phyloP scores from a whole-genome alignment of 179 eudicot genomes.

The Patellifolia procumbens region DNA sequence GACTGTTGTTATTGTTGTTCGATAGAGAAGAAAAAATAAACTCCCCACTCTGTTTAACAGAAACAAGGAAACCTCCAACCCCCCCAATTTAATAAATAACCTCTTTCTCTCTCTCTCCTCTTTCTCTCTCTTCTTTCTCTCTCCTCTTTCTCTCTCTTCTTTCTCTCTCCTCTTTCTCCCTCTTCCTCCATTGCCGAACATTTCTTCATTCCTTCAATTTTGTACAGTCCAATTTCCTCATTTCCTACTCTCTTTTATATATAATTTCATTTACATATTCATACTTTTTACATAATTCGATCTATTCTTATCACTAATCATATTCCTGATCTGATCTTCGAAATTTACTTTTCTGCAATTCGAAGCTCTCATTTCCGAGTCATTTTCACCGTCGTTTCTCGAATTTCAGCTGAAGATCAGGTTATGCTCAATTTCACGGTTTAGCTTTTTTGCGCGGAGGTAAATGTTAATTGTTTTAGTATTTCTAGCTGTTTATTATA shows the following conservation, averaged over 20 bases:
- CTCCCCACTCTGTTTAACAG: slow-evolving; percentile 6
- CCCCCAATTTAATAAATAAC: not conserved
- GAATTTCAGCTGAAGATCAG: slow-evolving; percentile 20
- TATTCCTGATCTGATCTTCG: slow-evolving; percentile 23
- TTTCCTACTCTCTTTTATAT: not conserved
- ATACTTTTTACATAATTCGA: slow-evolving; percentile 1
- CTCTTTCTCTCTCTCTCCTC: not conserved
- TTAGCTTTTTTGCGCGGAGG: slow-evolving; percentile 25
- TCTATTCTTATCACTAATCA: slow-evolving; percentile 15
- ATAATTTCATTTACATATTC: no score
- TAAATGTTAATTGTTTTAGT: not conserved
- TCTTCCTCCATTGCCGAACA: slow-evolving; percentile 21
- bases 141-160: no score
- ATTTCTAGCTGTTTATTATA: not conserved
- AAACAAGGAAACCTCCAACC: no score
- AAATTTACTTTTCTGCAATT: slow-evolving; percentile 13
- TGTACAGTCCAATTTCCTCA: slow-evolving; percentile 16
- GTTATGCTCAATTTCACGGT: no score
- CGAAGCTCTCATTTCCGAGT: slow-evolving; percentile 8
- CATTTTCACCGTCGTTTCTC: no score
- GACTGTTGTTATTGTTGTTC: slow-evolving; percentile 20
- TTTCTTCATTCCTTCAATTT: slow-evolving; percentile 10
- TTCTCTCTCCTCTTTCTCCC: no score
- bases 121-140: slow-evolving; percentile 12
- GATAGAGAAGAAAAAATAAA: not conserved